Base-by-base conservation (phyloP, 1,139 yeast genomes). In the Hansenula sp. region DNA sequence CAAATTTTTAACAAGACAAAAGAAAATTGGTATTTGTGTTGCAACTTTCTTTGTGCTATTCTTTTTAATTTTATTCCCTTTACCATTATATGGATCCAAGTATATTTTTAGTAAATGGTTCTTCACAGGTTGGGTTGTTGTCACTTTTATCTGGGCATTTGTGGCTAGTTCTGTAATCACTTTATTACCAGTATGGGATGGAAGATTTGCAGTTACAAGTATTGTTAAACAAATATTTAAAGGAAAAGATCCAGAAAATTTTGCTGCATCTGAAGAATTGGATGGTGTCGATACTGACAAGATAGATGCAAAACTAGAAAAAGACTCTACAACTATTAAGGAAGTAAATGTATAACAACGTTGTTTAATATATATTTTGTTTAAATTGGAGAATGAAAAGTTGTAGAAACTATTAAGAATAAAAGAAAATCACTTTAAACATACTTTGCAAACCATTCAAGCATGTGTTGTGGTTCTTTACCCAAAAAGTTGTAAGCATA, bases 111-210 rank as follows among this genome's bases (percentile, higher is more conserved):
- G 61, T 26, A 64, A 55, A 40, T 44, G 43, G 16, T 68, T 65
- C 42, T 68, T 68, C 50, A 55, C 57, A 9, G 69, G 64, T 9
- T 66, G 68, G 56, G 58, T 68, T 30, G 57, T 66, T 27, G 65
- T 68, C 8, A 60, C 64, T 41, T 59, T 68, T 45, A 48, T 66
- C 1, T 68, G 73, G 72, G 59, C 62, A 10, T 52, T 66, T 34
- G 48, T 53, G 25, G 62, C 71, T 5, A 53, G 63, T 18, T 40
- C 47, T 20, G 53, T 57, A 32, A 65, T 67, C 18, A 59, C 61
- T 7, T 39, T 65, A 11, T 58, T 57, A 37, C 72, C 72, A 26
- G 48, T 67, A 28, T 60, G 54, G 48, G 68, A 66, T 45, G 64
- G 66, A 31, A 43, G 56, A 33, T 41, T 41, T 16, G 48, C 58